phyloP scores from a whole-genome alignment of 495 filamentous ascomycete genomes.

The Podospora pseudoanserina region DNA sequence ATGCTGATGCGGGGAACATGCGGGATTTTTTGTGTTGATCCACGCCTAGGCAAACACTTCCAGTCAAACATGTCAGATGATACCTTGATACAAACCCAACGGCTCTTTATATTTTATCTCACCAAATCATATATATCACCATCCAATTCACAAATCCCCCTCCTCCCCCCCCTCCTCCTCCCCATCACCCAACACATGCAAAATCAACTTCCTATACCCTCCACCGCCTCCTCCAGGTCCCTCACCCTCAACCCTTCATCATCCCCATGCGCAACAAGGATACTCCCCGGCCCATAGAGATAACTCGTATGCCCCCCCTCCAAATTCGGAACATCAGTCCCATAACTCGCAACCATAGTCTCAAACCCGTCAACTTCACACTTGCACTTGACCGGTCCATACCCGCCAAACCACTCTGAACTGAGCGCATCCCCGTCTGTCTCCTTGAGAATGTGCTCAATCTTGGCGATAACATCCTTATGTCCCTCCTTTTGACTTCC shows the following conservation, averaged over 20 bases:
- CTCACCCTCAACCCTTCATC: constrained; percentile 71
- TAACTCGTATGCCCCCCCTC: constrained; percentile 72
- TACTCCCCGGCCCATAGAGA: constrained; percentile 83
- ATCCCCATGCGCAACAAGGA: constrained; percentile 83
- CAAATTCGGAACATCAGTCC: constrained; percentile 83
- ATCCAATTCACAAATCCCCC: constrained; percentile 2
- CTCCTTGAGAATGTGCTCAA: constrained; percentile 57
- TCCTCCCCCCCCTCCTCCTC: background rate
- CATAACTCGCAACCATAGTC: constrained; percentile 78
- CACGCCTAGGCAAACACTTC: too few relatives aligned
- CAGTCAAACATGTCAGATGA: too few relatives aligned
- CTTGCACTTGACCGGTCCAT: constrained; percentile 73
- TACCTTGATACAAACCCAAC: background rate
- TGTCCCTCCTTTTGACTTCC: constrained; percentile 57
- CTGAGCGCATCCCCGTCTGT: constrained; percentile 56
- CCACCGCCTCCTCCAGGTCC: constrained; percentile 65
- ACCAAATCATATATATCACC: background rate
- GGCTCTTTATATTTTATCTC: too few relatives aligned
- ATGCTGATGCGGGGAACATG: too few relatives aligned
- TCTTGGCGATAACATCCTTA: constrained; percentile 48
- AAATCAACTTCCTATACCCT: constrained; percentile 65
- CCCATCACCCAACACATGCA: constrained; percentile 47
- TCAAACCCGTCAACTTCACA: constrained; percentile 68
- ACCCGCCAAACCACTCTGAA: constrained; percentile 56
- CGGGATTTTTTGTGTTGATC: too few relatives aligned